phyloP scores from a whole-genome alignment of 352 stramenopile genomes.

The Globisporangium nodosum region DNA sequence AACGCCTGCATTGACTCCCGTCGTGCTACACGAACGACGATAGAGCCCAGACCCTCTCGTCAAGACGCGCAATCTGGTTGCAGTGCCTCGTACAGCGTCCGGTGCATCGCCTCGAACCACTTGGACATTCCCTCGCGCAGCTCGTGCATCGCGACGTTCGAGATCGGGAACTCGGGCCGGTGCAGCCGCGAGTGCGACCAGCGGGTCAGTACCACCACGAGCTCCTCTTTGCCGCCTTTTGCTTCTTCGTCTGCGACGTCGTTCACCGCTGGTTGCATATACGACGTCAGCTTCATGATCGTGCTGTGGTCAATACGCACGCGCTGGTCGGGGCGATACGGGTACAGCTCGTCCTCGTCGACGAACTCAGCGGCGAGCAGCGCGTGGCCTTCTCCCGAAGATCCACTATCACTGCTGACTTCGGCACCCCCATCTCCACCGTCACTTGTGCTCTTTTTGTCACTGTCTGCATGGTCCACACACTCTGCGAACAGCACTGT shows the following conservation, averaged over 20 bases:
- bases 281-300: slow-evolving; percentile 19
- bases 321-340: slow-evolving; percentile 33
- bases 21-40: too few relatives aligned
- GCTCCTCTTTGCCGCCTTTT: slow-evolving; percentile 9
- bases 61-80: not conserved
- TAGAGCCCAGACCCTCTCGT: not conserved
- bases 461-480: slow-evolving; percentile 17
- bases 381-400: slow-evolving; percentile 17
- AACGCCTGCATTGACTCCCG: not conserved
- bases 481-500: slow-evolving; percentile 34
- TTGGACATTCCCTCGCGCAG: slow-evolving; percentile 5
- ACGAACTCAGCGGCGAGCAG: slow-evolving; percentile 34
- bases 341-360: slow-evolving; percentile 35
- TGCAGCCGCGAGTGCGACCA: slow-evolving; percentile 36
- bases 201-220: slow-evolving; percentile 37
- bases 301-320: slow-evolving; percentile 36
- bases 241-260: slow-evolving; percentile 9
- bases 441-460: not conserved
- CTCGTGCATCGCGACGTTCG: not conserved
- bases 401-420: not conserved
- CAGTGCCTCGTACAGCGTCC: not conserved
- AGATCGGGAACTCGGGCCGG: slow-evolving; percentile 22
- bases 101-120: slow-evolving; percentile 6
- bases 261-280: slow-evolving; percentile 12
- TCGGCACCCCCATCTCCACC: not conserved